These are phyloP conservation scores for Termitomyces sp. DNA, from an alignment of 768 basidiomycete genomes.

Conservation along the genomic window DNA sequence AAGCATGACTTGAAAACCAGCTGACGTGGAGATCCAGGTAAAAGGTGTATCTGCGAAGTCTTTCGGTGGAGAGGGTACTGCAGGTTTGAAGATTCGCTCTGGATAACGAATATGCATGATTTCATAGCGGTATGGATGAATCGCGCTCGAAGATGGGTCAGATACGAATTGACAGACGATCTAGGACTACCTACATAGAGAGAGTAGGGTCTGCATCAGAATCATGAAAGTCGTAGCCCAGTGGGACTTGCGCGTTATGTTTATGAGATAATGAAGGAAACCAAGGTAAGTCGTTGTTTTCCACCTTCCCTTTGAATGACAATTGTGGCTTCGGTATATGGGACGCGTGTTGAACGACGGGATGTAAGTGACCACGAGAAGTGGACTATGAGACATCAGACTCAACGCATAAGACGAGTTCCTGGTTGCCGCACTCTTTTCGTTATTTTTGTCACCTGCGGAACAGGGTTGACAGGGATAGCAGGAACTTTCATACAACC, in stretches of 20 bases:
- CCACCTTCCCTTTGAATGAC: constrained; percentile 50
- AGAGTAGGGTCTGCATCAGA: constrained; percentile 15
- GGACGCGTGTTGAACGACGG: constrained; percentile 67
- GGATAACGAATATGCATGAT: constrained; percentile 72
- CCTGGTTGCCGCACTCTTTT: constrained; percentile 25
- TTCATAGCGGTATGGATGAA: constrained; percentile 85
- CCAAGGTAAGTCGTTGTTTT: constrained; percentile 64
- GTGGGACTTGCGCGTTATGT: constrained; percentile 77
- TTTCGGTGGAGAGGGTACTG: constrained; percentile 45
- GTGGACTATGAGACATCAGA: constrained; percentile 16
- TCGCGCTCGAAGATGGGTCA: constrained; percentile 19
- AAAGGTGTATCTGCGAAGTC: constrained; percentile 65
- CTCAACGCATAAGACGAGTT: not conserved
- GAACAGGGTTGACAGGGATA: constrained; percentile 47
- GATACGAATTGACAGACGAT: not conserved
- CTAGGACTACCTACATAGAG: constrained; percentile 22
- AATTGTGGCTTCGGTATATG: constrained; percentile 80
- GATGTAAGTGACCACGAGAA: constrained; percentile 43
- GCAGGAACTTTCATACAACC: constrained; percentile 66
- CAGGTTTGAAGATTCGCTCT: constrained; percentile 51
- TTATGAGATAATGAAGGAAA: constrained; percentile 68
- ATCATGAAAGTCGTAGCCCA: constrained; percentile 54
- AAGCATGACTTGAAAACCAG: constrained; percentile 57
- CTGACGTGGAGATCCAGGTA: constrained; percentile 60
- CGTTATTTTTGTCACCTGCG: constrained; percentile 20